Conservation (phyloP, 169 alveolate genomes). For the Plasmodium vivax region DNA sequence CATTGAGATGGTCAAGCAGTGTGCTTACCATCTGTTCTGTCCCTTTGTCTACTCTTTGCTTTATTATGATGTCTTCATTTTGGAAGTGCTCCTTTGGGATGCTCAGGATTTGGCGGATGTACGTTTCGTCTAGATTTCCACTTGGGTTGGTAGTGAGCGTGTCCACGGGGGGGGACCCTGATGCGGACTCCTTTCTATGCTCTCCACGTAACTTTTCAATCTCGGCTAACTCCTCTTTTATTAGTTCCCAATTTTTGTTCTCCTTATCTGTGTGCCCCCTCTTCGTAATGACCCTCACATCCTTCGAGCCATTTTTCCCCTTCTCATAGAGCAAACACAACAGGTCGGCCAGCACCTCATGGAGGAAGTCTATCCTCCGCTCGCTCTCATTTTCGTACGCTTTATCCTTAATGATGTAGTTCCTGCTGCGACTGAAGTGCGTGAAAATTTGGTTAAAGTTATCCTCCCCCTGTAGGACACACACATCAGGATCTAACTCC, state of each 20-base stretch:
- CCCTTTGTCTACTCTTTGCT: slow-evolving; percentile 3
- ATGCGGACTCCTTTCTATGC: not conserved
- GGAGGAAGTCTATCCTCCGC: slow-evolving; percentile 43
- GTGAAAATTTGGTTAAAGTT: slow-evolving; percentile 20
- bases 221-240: slow-evolving; percentile 7
- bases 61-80: slow-evolving; percentile 47
- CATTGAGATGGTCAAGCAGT: slow-evolving; percentile 32
- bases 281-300: not conserved
- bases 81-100: not conserved
- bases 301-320: not conserved
- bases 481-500: slow-evolving; percentile 17
- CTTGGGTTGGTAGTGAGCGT: not conserved
- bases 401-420: slow-evolving; percentile 41
- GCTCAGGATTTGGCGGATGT: not conserved
- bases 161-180: not conserved
- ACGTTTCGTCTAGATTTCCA: not conserved
- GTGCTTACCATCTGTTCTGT: slow-evolving; percentile 4
- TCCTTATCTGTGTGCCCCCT: not conserved
- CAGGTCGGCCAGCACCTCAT: slow-evolving; percentile 32
- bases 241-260: not conserved
- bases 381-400: slow-evolving; percentile 23
- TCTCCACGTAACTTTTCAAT: slow-evolving; percentile 2
- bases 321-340: slow-evolving; percentile 20
- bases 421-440: slow-evolving; percentile 6
- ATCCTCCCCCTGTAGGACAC: not conserved